These are phyloP conservation scores for Ottelia alismoides DNA, from an alignment of 106 monocot genomes.

Conservation along the genomic window DNA sequence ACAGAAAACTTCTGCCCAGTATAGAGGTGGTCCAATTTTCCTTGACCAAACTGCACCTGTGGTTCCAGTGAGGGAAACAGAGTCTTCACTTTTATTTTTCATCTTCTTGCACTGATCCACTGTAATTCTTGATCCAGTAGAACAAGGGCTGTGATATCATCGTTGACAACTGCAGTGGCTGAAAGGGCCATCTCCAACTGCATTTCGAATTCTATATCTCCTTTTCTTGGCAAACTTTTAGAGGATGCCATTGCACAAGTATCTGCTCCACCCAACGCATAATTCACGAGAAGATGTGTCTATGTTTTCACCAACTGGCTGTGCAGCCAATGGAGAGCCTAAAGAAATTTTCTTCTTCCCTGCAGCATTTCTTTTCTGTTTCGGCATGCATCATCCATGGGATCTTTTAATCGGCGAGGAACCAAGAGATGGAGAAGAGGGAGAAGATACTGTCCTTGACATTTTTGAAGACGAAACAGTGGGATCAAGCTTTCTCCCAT, in stretches of 20 bases:
- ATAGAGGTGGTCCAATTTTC: slow-evolving; percentile 61
- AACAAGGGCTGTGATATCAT: slow-evolving; percentile 1
- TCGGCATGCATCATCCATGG: no score
- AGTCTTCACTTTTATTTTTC: slow-evolving; percentile 16
- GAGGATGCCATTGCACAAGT: slow-evolving; percentile 1
- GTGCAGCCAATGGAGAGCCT: slow-evolving; percentile 2
- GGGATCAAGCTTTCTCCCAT: slow-evolving; percentile 32
- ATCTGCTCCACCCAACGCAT: slow-evolving; percentile 8
- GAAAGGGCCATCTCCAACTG: slow-evolving; percentile 90
- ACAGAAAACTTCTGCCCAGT: slow-evolving; percentile 91
- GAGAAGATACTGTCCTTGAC: neutral
- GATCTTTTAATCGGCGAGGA: slow-evolving; percentile 2
- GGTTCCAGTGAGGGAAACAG: slow-evolving; percentile 4
- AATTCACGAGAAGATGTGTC: slow-evolving; percentile 11
- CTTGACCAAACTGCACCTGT: slow-evolving; percentile 84
- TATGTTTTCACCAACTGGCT: slow-evolving; percentile 4
- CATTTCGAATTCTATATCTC: slow-evolving; percentile 83
- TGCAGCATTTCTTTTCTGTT: slow-evolving; percentile 6
- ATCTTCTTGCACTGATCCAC: slow-evolving; percentile 21
- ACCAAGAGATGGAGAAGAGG: neutral
- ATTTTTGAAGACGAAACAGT: slow-evolving; percentile 29
- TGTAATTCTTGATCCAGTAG: slow-evolving; percentile 8
- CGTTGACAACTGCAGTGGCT: slow-evolving; percentile 37
- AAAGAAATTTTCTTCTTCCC: slow-evolving; percentile 10
- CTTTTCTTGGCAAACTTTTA: slow-evolving; percentile 48